Base-by-base conservation (phyloP, 2,329 filamentous ascomycete genomes). In the Aureobasidium sp. region DNA sequence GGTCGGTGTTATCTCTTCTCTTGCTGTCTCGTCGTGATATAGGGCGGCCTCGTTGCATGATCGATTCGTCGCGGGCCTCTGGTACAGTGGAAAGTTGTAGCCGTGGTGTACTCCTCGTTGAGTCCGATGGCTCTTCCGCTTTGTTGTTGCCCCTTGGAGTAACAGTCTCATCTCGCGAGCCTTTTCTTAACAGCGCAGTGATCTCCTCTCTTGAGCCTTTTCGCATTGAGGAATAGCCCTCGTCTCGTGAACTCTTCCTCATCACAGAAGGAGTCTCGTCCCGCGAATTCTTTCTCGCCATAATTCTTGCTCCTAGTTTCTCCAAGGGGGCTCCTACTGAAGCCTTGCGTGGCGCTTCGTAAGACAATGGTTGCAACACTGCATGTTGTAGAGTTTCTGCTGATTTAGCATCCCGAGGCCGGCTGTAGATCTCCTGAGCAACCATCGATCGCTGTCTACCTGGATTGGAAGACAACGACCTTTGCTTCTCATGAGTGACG, bases 391-490 rank as follows among this genome's bases (percentile, higher is more conserved):
- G 16, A 14, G 45, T 25, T 14, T 49, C 44, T 42, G 27, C 57
- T 32, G 36, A 50, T 45, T 8, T 41, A 7, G 45, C 45, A 27
- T 50, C 42, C 21, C 41, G 45, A 10, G 42, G 32, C n/a, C 41
- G 54, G n/a, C 30, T 47, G 42, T 48, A 48, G 2, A 58, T 37
- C 39, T 58, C 54, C 21, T 58, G 54, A 5, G 54, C 54, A 29
- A 58, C 32, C 54, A 58, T 58, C 4, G 54, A 58, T 39, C 42
- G 30, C 14, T 58, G 54, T 48, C 54, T 39, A 34, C 44, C 44
- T 32, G 44, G 57, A 42, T 59, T 50, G 10, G 45, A 49, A 45
- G 54, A 48, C 9, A 39, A 29, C 2, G 54, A 48, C 21, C 41
- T 47, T 21, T 47, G 41, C 21, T 48, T 58, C 30, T 48, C 42